Base-by-base conservation (phyloP, 495 filamentous ascomycete species). In the Aspergillus affinis region DNA sequence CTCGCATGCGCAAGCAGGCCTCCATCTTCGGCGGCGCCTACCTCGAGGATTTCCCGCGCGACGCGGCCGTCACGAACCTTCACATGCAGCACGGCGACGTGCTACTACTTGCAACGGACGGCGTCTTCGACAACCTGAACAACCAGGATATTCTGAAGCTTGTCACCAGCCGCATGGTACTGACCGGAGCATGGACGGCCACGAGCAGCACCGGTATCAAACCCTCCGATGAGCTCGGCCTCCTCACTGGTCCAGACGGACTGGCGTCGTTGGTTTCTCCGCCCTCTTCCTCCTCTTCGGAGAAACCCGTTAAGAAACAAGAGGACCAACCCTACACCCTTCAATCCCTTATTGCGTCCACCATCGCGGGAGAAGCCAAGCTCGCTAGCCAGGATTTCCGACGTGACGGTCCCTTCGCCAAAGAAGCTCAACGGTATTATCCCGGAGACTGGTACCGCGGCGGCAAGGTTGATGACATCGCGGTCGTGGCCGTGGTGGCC, bases 41-140 rank as follows among this genome's bases (percentile, higher is more conserved):
- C 60, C 78, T 95, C 12, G 83, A 85, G 66, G 94, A 98, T 72
- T 81, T 86, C 62, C 94, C 94, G 17, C 81, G 81, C 49, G 93
- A 97, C 66, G 91, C 95, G n/a, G 85, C 84, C 62, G 82, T 93
- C 36, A 88, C 89, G 47, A 83, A 82, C 48, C 85, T 95, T 66
- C 72, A 73, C 10, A 82, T 97, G 61, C 86, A 88, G 57, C 91
- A 97, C 72, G 94, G 94, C 6, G 94, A 98, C 69, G 88, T 98
- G 7, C 74, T 98, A 15, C 75, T 98, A 17, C 88, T 98, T 60
- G 94, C 92, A 4, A 96, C 90, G 7, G 94, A 98, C 68, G 94
- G 94, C 5, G 90, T 98, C 4, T 96, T 93, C 86, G 94, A 98
- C 71, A 98, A 98, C 66, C 79, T 98, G n/a, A 92, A 88, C 62